These are phyloP conservation scores for Hygrophoropsis aurantiaca DNA, from an alignment of 768 basidiomycete genomes.

Conservation along the genomic window DNA sequence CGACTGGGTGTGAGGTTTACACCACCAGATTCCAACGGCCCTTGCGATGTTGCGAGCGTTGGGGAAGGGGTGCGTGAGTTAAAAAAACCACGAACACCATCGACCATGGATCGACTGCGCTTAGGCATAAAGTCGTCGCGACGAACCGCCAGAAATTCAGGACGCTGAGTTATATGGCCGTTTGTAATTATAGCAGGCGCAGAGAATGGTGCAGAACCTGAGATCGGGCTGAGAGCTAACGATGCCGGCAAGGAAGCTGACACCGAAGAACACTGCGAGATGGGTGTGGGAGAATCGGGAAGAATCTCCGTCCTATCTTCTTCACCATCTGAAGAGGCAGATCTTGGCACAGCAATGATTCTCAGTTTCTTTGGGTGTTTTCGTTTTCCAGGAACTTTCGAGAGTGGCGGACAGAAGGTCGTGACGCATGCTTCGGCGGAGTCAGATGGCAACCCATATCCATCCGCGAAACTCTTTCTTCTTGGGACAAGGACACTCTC, in stretches of 20 bases:
- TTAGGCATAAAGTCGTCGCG: slow-evolving; percentile 34
- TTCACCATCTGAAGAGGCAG: slow-evolving; percentile 20
- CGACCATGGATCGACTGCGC: slow-evolving; percentile 55
- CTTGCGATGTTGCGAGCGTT: slow-evolving; percentile 26
- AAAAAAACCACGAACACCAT: slow-evolving; percentile 63
- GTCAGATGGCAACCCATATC: background rate
- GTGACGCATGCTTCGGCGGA: background rate
- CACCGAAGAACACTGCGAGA: slow-evolving; percentile 38
- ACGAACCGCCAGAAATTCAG: slow-evolving; percentile 25
- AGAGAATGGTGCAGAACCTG: slow-evolving; percentile 12
- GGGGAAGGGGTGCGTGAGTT: slow-evolving; percentile 46
- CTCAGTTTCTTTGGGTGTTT: slow-evolving; percentile 30
- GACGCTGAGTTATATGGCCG: slow-evolving; percentile 18
- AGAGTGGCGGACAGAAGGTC: background rate
- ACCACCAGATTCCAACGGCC: slow-evolving; percentile 24
- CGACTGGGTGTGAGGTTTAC: slow-evolving; percentile 31
- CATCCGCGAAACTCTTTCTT: slow-evolving; percentile 48
- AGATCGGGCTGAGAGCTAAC: slow-evolving; percentile 17
- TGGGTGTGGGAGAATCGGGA: slow-evolving; percentile 36
- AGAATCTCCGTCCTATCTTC: slow-evolving; percentile 19
- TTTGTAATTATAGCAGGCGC: slow-evolving; percentile 11
- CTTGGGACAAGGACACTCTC: slow-evolving; percentile 71
- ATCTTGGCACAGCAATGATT: slow-evolving; percentile 20
- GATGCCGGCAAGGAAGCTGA: slow-evolving; percentile 22
- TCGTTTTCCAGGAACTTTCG: slow-evolving; percentile 15